phyloP scores from a whole-genome alignment of 2,329 filamentous ascomycete species.

The Knufia fluminis region DNA sequence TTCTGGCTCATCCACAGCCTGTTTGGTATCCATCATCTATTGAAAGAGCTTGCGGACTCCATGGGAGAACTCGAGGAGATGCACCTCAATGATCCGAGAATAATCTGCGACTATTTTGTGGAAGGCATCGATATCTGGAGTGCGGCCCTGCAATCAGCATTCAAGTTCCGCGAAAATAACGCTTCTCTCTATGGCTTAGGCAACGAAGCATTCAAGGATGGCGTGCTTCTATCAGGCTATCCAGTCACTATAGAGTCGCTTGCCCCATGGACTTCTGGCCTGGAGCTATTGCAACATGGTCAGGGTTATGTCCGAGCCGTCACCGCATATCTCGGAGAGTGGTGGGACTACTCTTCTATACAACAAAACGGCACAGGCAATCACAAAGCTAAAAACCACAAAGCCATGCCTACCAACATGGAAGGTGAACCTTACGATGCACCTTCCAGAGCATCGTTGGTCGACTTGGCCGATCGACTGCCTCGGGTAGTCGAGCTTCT shows the following conservation, averaged over 20 bases:
- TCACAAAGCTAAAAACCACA: constrained; percentile 12
- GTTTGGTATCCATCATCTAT: constrained; percentile 60
- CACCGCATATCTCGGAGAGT: constrained; percentile 24
- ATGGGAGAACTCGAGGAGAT: constrained; percentile 64
- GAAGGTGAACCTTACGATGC: constrained; percentile 20
- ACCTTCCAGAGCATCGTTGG: constrained; percentile 15
- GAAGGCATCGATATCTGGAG: constrained; percentile 71
- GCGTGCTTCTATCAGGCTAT: constrained; percentile 56
- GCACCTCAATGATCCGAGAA: constrained; percentile 42
- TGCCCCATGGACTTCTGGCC: constrained; percentile 74
- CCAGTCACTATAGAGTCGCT: constrained; percentile 47
- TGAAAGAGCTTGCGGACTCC: constrained; percentile 69
- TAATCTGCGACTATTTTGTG: constrained; percentile 38
- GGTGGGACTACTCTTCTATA: constrained; percentile 24
- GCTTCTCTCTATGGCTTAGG: constrained; percentile 63
- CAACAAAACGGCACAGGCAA: constrained; percentile 11
- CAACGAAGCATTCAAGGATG: constrained; percentile 55
- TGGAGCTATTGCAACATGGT: constrained; percentile 15
- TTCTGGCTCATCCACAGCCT: constrained; percentile 78
- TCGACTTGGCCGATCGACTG: constrained; percentile 17
- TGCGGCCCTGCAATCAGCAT: constrained; percentile 53
- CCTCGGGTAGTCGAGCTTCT: constrained; percentile 17
- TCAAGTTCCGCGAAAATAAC: constrained; percentile 63
- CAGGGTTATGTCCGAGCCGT: constrained; percentile 18
- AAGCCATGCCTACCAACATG: constrained; percentile 20